phyloP scores from a whole-genome alignment of 2,329 filamentous ascomycete species.

The Epicoccum sorghinum region DNA sequence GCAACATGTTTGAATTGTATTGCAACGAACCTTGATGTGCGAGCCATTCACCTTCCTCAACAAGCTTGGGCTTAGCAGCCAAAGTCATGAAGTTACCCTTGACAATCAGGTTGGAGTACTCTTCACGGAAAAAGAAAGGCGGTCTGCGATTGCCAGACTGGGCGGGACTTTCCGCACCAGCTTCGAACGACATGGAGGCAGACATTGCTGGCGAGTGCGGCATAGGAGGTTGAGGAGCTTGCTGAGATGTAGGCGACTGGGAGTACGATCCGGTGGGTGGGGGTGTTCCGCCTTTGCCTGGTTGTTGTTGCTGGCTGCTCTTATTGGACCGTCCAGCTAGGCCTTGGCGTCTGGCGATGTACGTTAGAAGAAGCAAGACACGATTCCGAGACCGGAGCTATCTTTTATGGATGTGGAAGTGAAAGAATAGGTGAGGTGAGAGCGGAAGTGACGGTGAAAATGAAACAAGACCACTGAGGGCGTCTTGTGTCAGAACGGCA shows the following conservation, averaged over 20 bases:
- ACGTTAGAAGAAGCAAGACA: constrained; percentile 30
- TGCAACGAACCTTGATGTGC: constrained; percentile 78
- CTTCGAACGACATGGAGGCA: constrained; percentile 69
- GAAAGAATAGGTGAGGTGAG: constrained; percentile 14
- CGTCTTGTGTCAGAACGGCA: constrained; percentile 37
- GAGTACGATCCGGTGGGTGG: constrained; percentile 46
- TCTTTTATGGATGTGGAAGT: constrained; percentile 1
- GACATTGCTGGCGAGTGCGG: constrained; percentile 43
- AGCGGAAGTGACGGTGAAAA: constrained; percentile 21
- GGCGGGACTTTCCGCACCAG: constrained; percentile 42
- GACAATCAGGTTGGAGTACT: constrained; percentile 84
- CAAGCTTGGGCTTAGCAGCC: constrained; percentile 88
- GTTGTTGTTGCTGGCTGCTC: constrained; percentile 39
- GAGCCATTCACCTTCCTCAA: constrained; percentile 94
- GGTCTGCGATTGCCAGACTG: constrained; percentile 66
- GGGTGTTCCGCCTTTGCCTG: constrained; percentile 45
- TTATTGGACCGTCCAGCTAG: constrained; percentile 52
- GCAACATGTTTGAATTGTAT: constrained; percentile 1
- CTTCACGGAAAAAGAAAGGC: constrained; percentile 76
- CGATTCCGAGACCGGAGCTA: constrained; percentile 8
- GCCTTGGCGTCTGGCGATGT: constrained; percentile 48
- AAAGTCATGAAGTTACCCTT: constrained; percentile 98
- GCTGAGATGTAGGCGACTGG: constrained; percentile 43
- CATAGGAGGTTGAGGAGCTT: constrained; percentile 43
- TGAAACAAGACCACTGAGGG: constrained; percentile 32